These are phyloP conservation scores for Trichoderma oligosporum DNA, from an alignment of 2,329 filamentous ascomycete species.

Conservation along the genomic window DNA sequence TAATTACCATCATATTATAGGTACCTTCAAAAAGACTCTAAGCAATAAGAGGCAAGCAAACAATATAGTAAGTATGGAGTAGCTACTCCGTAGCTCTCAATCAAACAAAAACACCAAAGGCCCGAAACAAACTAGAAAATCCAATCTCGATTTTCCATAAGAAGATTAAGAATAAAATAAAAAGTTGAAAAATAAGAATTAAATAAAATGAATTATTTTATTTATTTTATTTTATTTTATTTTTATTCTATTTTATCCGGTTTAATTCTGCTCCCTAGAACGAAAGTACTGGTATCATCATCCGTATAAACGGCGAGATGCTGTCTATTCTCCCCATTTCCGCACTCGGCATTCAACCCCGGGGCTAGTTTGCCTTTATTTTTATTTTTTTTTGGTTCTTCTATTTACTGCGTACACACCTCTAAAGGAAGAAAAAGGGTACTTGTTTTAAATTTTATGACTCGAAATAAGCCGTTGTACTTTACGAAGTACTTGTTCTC, in stretches of 20 bases:
- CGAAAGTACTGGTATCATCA: too few species aligned
- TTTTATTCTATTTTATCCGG: too few species aligned
- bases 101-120: neutral
- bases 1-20: too few species aligned
- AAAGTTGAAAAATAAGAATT: neutral
- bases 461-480: too few species aligned
- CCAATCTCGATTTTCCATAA: neutral
- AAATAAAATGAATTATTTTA: neutral
- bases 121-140: neutral
- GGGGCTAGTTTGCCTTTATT: neutral
- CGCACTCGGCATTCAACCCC: neutral
- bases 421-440: too few species aligned
- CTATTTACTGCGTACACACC: constrained; percentile 1
- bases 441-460: too few species aligned
- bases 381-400: neutral
- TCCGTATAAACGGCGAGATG: neutral
- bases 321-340: neutral
- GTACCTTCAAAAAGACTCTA: too few species aligned
- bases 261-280: too few species aligned
- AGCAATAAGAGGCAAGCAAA: neutral
- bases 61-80: neutral
- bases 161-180: neutral
- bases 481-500: too few species aligned
- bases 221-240: neutral
- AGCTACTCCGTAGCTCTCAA: neutral